These are phyloP conservation scores for Santalum album DNA, from an alignment of 164 flowering plant species.

Conservation along the genomic window DNA sequence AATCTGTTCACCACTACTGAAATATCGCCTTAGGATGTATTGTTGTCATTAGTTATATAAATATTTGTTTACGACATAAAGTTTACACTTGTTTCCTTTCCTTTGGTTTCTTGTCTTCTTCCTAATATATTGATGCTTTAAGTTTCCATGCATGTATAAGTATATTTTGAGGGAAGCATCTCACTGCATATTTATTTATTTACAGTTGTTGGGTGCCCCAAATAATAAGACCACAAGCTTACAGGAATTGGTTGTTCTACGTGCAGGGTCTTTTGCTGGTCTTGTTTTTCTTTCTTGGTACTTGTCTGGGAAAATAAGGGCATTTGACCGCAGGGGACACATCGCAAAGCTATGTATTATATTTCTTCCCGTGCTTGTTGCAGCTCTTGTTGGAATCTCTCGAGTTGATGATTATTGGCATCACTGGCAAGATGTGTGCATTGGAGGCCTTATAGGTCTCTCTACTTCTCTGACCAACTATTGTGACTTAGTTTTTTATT, in stretches of 20 bases:
- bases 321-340: conserved; percentile 1
- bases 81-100: no score
- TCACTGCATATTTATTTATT: no score
- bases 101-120: no score
- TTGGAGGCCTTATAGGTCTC: not conserved
- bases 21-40: no score
- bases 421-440: conserved; percentile 1
- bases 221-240: not conserved
- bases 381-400: not conserved
- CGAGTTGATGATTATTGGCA: conserved; percentile 2
- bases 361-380: conserved; percentile 1
- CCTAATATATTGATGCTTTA: no score
- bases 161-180: no score
- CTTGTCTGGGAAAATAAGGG: conserved; percentile 1
- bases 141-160: no score
- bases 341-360: conserved; percentile 1
- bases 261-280: conserved; percentile 1
- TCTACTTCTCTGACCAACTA: not conserved
- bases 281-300: not conserved
- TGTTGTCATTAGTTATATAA: no score
- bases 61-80: no score
- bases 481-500: not conserved
- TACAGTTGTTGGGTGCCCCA: not conserved
- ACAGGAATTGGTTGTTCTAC: not conserved
- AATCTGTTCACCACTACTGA: no score